Evolutionary conservation across 768 basidiomycete species (phyloP).

Genomic region (Suillus subluteus): DNA sequence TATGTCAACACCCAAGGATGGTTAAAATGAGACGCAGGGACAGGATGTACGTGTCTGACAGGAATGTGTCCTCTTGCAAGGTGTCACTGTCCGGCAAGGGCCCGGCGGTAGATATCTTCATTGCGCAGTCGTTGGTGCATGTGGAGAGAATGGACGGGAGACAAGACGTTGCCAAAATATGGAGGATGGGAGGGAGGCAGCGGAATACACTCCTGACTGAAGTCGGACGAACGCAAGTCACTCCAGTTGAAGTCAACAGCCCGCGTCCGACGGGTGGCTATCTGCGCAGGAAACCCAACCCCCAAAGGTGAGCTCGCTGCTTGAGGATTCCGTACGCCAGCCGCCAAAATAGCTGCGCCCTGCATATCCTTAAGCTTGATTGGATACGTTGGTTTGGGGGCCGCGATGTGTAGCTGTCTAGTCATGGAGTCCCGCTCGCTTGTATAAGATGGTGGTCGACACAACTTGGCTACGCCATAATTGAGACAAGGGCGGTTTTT

Average conservation of each 20-base stretch:
- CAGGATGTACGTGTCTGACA: not conserved
- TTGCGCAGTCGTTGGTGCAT: not conserved
- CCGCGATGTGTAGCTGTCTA: not conserved
- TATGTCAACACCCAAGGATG: not conserved
- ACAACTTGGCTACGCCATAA: not conserved
- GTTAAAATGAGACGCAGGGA: not conserved
- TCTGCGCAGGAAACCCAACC: not conserved
- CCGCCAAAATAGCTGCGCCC: not conserved
- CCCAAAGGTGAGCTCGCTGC: not conserved
- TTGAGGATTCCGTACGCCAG: no score
- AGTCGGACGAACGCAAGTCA: not conserved
- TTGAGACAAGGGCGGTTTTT: not conserved
- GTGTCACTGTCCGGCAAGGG: not conserved
- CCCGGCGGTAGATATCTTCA: not conserved
- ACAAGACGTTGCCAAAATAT: no score
- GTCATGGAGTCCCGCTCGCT: not conserved
- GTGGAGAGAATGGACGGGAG: not conserved
- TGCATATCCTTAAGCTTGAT: not conserved
- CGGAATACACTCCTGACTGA: not conserved
- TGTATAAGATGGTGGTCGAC: not conserved
- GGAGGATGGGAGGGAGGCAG: not conserved
- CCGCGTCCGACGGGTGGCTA: not conserved
- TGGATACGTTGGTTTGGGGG: constrained; percentile 1
- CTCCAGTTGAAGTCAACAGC: not conserved
- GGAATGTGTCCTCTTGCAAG: not conserved